Evolutionary conservation across 352 stramenopile genomes (phyloP), one percentile per base, ranked within the genome.

Genomic region (Phytophthora meadii): DNA sequence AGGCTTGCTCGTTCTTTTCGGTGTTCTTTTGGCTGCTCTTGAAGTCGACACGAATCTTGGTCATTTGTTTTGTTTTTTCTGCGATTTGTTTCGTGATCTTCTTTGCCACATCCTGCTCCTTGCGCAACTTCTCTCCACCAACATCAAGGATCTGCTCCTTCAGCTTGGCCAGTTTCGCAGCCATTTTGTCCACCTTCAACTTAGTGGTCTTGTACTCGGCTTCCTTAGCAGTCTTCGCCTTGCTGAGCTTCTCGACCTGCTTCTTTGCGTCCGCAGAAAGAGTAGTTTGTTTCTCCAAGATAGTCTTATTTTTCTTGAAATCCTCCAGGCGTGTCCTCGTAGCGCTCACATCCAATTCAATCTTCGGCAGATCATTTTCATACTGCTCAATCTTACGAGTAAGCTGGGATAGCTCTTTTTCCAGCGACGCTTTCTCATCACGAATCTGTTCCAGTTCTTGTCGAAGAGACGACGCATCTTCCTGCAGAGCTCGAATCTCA

Each of bases 101-200:
- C 25, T 89, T 81, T 1, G 89, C 76, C 22, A 91, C 88, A 47
- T 96, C 91, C 58, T 98, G 88, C 67, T 98, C 93, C 60, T 98
- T 98, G 53, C 98, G 98, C 19, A 99, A 69, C 61, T 97, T 97
- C 27, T 84, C 82, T 27, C 97, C 96, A 48, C 97, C 97, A 40
- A 98, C 93, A 64, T 98, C 93, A 0, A 99, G 76, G 65, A 99
- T 99, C 30, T 89, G 82, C 34, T 98, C 92, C 75, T 99, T 98
- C 6, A 99, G 71, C 27, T 92, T 88, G 5, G 87, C 84, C 7
- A 99, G 88, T 48, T 93, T 76, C 0, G 59, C 65, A 48, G 96
- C 80, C 73, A 92, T 93, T 54, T 68, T 77, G 27, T 92, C 70
- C 4, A 94, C 83, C 9, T 79, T 77, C 12, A 82, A 50, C 42